These are phyloP conservation scores for Metschnikowia henanensis DNA, from an alignment of 805 yeast genomes.

Conservation along the genomic window DNA sequence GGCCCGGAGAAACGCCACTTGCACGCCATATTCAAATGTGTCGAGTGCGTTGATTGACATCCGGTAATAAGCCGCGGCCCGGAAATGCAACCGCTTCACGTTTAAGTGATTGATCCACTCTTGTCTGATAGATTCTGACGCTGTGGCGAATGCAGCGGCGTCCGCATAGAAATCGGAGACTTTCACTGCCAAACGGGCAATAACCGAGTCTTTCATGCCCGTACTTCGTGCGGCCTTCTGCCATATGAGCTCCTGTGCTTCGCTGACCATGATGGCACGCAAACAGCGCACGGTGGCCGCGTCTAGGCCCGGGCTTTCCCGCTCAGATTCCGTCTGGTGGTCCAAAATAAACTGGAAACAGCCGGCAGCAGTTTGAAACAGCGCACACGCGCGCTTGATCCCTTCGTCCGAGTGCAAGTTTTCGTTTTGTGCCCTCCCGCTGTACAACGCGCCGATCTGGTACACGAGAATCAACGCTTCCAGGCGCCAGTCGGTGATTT, in stretches of 20 bases:
- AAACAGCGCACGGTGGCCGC: conserved; percentile 51
- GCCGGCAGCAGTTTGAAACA: conserved; percentile 75
- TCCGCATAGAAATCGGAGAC: conserved; percentile 55
- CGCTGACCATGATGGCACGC: conserved; percentile 62
- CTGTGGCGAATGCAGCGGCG: conserved; percentile 40
- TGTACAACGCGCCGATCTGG: conserved; percentile 66
- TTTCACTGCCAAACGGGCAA: conserved; percentile 66
- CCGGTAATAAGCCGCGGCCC: conserved; percentile 70
- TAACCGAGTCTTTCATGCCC: conserved; percentile 53
- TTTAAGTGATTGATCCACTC: conserved; percentile 67
- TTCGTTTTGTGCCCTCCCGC: conserved; percentile 52
- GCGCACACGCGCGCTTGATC: conserved; percentile 58
- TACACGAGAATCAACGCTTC: conserved; percentile 66
- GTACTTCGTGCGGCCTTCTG: conserved; percentile 54
- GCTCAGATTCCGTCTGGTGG: background rate
- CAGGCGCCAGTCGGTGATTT: conserved; percentile 7
- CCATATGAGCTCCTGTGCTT: conserved; percentile 89
- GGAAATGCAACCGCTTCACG: conserved; percentile 64
- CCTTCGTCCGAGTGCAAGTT: conserved; percentile 51
- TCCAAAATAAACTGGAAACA: conserved; percentile 43
- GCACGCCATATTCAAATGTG: conserved; percentile 63
- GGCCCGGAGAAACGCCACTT: conserved; percentile 54
- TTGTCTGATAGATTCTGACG: conserved; percentile 47
- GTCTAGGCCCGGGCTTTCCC: conserved; percentile 47
- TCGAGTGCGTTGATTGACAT: conserved; percentile 51